Base-by-base conservation (phyloP, 1,284 basidiomycete species). In the Rhodotorula sp. region DNA sequence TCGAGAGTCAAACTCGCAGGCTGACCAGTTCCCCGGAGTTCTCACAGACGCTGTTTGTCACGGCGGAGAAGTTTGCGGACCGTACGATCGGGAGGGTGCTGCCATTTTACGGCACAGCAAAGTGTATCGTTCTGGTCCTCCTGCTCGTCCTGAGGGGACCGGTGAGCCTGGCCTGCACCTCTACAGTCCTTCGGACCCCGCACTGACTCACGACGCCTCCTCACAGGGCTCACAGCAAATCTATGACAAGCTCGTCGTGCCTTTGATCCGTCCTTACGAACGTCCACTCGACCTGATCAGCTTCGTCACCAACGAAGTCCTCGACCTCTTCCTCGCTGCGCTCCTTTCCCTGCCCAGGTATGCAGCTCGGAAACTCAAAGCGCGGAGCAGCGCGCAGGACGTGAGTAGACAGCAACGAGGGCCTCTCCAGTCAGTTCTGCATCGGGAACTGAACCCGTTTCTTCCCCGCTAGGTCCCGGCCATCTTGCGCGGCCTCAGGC, bases 61-160 rank as follows among this genome's bases (percentile, higher is more conserved):
- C 62, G n/a, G 20, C 58, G 3, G 75, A 76, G 52, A 20, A 26
- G 16, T 3, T 74, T 1, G 62, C 66, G 12, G 75, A 76, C 46
- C 31, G 59, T 3, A 62, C 70, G 6, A 16, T 71, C 2, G 58
- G 43, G 12, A 68, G 64, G 54, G 39, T 70, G 8, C 34, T 74
- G 2, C 72, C 72, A 12, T 47, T 76, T 18, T 76, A 76, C 62
- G 47, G 60, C 23, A 69, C 71, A 16, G 52, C 67, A 63, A 76
- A 76, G 60, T 15, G 54, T 3, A 58, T 64, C 61, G 8, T 58
- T 34, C 67, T 75, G 21, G 4, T 71, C 26, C 56, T 56, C 10
- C 39, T 75, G n/a, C 66, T 75, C 18, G 31, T 61, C 23, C 67
- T 62, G 62, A 62, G 71, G 5, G 69, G 62, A 16, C 57, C 64